Base-by-base conservation (phyloP, 2,329 filamentous ascomycete species). In the Tetracladium maxilliforme region DNA sequence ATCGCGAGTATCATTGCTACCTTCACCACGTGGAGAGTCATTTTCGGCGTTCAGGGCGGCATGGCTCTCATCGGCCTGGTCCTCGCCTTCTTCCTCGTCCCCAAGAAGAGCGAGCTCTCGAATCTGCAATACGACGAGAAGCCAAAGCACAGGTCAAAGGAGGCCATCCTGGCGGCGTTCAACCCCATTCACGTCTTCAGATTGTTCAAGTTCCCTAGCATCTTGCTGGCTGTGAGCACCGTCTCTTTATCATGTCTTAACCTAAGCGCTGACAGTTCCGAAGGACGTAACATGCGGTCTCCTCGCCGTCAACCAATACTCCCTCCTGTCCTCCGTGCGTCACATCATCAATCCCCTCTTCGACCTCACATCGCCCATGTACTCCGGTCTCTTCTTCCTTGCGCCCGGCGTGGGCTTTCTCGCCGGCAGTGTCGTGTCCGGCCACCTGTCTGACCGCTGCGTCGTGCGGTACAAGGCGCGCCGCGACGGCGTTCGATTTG, bases 341-440 rank as follows among this genome's bases (percentile, higher is more conserved):
- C 74, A 72, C 34, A 62, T 78, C 3, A 51, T 80, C 11, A 79
- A 78, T 34, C 72, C 74, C 2, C 66, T 73, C n/a, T 80, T 79
- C 51, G 43, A 70, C 25, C 56, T 80, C 8, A 63, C 62, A 0
- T 60, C 60, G 0, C 71, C 74, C 0, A 53, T 78, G 4, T 61
- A 72, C 34, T 65, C 65, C 3, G 71, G 70, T 3, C 55, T 80
- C 1, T 77, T 80, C 47, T 80, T 77, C 44, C 64, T 80, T 14
- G 73, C 74, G 0, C 74, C 74, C 0, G 74, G 73, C 0, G 63
- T 58, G 22, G 74, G 74, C 0, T 80, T 78, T 31, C 45, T 80
- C 1, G 28, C 64, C 0, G 72, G 74, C 0, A 75, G 71, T 2
- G 69, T 77, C 25, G 51, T 76, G 25, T 73, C 74, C 10, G 74